Conservation (phyloP, 2,329 filamentous ascomycete genomes). For the Ilyonectria sp. region DNA sequence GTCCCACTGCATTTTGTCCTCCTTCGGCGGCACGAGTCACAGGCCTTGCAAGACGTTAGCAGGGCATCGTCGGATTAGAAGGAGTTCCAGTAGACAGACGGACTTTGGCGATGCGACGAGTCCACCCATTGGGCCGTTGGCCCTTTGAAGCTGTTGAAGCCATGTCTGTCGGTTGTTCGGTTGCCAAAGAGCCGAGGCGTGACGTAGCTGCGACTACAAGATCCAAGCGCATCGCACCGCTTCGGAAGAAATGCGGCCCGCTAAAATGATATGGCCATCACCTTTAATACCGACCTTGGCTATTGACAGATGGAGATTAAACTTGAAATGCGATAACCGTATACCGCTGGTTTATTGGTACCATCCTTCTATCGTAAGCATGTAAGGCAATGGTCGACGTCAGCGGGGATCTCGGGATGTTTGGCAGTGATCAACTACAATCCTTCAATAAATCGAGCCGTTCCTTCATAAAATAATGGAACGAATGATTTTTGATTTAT, state of each 20-base stretch:
- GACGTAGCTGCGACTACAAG: not conserved
- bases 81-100: not conserved
- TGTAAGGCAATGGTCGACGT: not conserved
- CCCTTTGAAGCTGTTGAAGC: conserved; percentile 3
- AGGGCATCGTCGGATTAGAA: not conserved
- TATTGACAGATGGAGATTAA: not conserved
- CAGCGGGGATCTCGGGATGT: not conserved
- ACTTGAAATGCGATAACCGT: not conserved
- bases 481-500: not conserved
- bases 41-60: conserved; percentile 11
- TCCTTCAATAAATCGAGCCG: no score
- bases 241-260: conserved; percentile 4
- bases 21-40: conserved; percentile 21
- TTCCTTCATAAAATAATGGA: not conserved
- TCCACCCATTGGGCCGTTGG: conserved; percentile 17
- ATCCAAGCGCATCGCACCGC: not conserved
- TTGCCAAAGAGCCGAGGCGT: not conserved
- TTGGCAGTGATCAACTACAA: not conserved
- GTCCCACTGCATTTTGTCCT: conserved; percentile 19
- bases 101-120: conserved; percentile 23
- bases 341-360: not conserved
- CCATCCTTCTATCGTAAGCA: not conserved
- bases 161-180: not conserved
- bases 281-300: not conserved
- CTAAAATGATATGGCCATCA: not conserved